A percentile compares a stretch with the other conserved stretches of the same genome.
These are phyloP conservation scores for Prototheca stagnorum DNA, from an alignment of 163 green algal species.

Conservation along the genomic window DNA sequence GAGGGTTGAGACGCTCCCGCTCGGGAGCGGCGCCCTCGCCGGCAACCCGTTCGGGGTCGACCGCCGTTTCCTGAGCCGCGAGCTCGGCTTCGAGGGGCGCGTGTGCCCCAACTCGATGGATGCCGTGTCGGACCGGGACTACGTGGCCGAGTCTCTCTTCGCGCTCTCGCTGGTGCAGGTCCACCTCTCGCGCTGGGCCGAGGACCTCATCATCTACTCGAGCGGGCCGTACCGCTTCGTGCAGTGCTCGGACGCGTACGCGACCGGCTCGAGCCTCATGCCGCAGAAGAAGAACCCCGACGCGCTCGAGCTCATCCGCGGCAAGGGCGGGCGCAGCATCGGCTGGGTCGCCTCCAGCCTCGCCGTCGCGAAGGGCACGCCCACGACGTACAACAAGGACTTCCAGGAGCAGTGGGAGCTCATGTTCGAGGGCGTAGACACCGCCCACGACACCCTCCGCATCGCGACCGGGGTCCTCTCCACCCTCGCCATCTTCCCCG, in stretches of 20 bases:
- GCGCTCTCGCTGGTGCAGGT: slow-evolving; percentile 52
- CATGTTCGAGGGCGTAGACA: slow-evolving; percentile 94
- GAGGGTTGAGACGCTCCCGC: slow-evolving; percentile 73
- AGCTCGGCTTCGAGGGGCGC: slow-evolving; percentile 69
- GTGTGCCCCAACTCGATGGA: slow-evolving; percentile 98
- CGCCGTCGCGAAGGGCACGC: slow-evolving; percentile 83
- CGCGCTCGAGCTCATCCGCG: slow-evolving; percentile 91
- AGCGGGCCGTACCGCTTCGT: slow-evolving; percentile 77
- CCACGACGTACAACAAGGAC: slow-evolving; percentile 99
- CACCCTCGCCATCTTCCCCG: slow-evolving; percentile 72
- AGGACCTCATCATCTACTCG: slow-evolving; percentile 97
- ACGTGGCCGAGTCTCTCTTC: slow-evolving; percentile 82
- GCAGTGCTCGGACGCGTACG: slow-evolving; percentile 81
- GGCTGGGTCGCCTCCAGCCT: slow-evolving; percentile 80
- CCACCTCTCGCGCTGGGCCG: slow-evolving; percentile 79
- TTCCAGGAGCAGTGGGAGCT: slow-evolving; percentile 90
- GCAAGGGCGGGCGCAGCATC: slow-evolving; percentile 68
- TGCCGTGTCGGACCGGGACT: slow-evolving; percentile 89
- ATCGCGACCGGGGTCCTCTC: slow-evolving; percentile 82
- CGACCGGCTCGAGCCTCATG: slow-evolving; percentile 88
- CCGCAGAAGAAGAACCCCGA: slow-evolving; percentile 99
- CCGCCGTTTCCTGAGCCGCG: slow-evolving; percentile 63
- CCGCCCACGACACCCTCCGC: slow-evolving; percentile 67
- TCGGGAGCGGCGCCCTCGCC: slow-evolving; percentile 83
- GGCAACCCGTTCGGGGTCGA: slow-evolving; percentile 95